Evolutionary conservation across 352 stramenopile genomes (phyloP).

Genomic region (Globisporangium perplexum): DNA sequence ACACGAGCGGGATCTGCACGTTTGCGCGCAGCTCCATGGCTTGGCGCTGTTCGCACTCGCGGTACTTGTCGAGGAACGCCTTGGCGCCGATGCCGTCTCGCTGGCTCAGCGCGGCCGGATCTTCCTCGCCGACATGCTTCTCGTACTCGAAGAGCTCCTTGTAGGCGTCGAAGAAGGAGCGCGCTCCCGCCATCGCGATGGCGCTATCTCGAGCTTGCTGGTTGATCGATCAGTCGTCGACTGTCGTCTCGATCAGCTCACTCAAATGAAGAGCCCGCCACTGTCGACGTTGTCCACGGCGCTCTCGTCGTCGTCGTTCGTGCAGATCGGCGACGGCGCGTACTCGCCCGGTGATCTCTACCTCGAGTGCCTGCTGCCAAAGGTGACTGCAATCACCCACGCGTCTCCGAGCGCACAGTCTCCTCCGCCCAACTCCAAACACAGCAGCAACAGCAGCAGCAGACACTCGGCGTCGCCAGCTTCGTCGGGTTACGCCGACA

Average conservation of each 20-base stretch:
- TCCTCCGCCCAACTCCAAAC: constrained; percentile 1
- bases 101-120: constrained; percentile 6
- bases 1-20: constrained; percentile 6
- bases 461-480: not conserved
- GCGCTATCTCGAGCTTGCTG: too few relatives aligned
- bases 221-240: not conserved
- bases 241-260: not conserved
- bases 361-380: constrained; percentile 53
- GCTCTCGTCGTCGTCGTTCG: constrained; percentile 26
- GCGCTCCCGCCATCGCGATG: not conserved
- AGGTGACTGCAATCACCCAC: constrained; percentile 10
- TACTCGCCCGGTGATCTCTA: constrained; percentile 53
- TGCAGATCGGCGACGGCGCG: constrained; percentile 47
- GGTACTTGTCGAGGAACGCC: constrained; percentile 50
- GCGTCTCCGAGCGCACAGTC: not conserved
- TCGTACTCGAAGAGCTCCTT: constrained; percentile 69
- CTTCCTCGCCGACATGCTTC: constrained; percentile 26
- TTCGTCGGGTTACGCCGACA: not conserved
- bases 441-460: not conserved
- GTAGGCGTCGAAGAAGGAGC: constrained; percentile 50
- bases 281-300: constrained; percentile 13
- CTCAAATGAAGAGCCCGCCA: constrained; percentile 12
- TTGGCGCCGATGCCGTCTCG: constrained; percentile 13
- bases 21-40: constrained; percentile 5
- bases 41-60: constrained; percentile 29